Base-by-base conservation (phyloP, 352 stramenopile genomes). In the Globisporangium orthogonon region DNA sequence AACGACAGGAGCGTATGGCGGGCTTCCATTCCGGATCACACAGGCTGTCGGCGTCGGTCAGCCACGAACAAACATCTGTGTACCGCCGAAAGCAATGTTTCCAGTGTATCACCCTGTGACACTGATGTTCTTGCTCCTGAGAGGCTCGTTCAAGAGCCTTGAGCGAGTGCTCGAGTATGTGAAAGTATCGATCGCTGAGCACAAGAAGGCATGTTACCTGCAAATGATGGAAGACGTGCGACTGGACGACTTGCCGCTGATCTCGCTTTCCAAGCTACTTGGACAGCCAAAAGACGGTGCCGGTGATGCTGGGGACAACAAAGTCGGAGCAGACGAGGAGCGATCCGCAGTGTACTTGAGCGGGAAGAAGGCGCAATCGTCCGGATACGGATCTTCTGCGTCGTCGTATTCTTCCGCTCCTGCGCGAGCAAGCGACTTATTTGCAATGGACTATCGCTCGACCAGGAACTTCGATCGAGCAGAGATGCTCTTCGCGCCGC, bases 131-230 rank as follows among this genome's bases (percentile, higher is more conserved):
- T 65, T 94, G 37, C 73, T 95, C 4, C 68, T 74, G 49, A 61
- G 78, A 41, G 82, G 86, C 13, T 83, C 71, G 14, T 91, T 94
- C 35, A 48, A 65, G 17, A 86, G 67, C n/a, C 59, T 91, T 3
- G 65, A 89, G 47, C 69, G 56, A 18, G 47, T 86, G 18, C 58
- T 92, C 9, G 65, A 82, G 30, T 65, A 91, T 41, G 68, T 93
- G 44, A 73, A 80, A 47, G 47, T 60, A 2, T 73, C 70, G 35
- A 76, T 95, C 45, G n/a, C 73, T 17, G 69, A 79, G 41, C 78
- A 94, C 47, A 76, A 94, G 57, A 80, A 91, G 67, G 71, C 63
- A 13, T 91, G 81, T 44, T 95, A 91, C 61, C 33, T 94, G 29
- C 74, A 73, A 48, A 94, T 94, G 86, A 55, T 70, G 13, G 69